A percentile compares a stretch with the other conserved stretches of the same genome.
phyloP scores from a whole-genome alignment of 2,329 filamentous ascomycete species.

The Metarhizium guizhouense region DNA sequence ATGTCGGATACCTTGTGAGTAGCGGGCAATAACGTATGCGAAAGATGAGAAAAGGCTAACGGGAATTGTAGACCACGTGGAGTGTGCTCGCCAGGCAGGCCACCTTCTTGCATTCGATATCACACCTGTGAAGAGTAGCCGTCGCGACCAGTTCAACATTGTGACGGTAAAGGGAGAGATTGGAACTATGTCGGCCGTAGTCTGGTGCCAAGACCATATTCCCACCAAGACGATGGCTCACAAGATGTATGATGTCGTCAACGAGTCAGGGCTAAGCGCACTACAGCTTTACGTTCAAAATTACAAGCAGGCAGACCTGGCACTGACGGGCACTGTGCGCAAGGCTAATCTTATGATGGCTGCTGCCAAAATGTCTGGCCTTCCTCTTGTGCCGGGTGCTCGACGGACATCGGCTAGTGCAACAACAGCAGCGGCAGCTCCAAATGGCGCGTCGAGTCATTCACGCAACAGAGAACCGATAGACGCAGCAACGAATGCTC shows the following conservation, averaged over 20 bases:
- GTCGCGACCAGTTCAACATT: constrained; percentile 70
- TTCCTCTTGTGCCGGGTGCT: constrained; percentile 26
- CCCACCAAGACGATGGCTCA: constrained; percentile 65
- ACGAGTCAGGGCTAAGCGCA: constrained; percentile 64
- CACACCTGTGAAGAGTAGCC: constrained; percentile 78
- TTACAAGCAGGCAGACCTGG: constrained; percentile 90
- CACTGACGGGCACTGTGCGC: constrained; percentile 82
- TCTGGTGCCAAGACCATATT: constrained; percentile 91
- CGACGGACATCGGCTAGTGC: constrained; percentile 40
- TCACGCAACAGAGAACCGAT: constrained; percentile 16
- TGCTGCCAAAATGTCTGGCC: constrained; percentile 44
- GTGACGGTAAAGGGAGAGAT: constrained; percentile 74
- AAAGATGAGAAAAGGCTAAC: constrained; percentile 5
- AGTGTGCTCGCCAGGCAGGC: constrained; percentile 77
- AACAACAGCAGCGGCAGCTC: constrained; percentile 9
- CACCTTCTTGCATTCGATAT: constrained; percentile 87
- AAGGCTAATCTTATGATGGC: constrained; percentile 74
- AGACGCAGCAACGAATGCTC: constrained; percentile 17
- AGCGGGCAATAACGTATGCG: constrained; percentile 11
- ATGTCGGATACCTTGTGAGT: constrained; percentile 48
- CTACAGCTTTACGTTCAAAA: constrained; percentile 80
- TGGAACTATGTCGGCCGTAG: constrained; percentile 72
- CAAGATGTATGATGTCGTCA: constrained; percentile 66
- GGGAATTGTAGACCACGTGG: constrained; percentile 52
- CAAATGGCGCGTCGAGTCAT: constrained; percentile 11